These are phyloP conservation scores for Citrus mangshanensis DNA, from an alignment of 345 rosid species.

Conservation along the genomic window DNA sequence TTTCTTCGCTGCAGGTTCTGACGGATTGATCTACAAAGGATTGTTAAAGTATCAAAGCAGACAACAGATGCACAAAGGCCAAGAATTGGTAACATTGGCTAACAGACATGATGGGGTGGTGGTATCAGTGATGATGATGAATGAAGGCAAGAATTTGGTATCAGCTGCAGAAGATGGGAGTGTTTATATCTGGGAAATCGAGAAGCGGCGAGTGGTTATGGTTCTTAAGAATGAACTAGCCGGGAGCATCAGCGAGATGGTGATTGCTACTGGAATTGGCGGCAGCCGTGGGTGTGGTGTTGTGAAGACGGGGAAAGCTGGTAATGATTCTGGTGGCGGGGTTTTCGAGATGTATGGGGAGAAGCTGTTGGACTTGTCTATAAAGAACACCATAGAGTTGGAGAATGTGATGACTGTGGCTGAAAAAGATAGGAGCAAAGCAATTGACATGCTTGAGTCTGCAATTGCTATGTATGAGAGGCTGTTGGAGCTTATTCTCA, in stretches of 20 bases:
- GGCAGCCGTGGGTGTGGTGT: not conserved
- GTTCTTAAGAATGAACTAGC: conserved; percentile 19
- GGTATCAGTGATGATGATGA: conserved; percentile 26
- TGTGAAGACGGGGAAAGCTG: not conserved
- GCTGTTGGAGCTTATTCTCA: conserved; percentile 37
- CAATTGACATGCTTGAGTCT: conserved; percentile 40
- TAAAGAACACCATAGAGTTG: conserved; percentile 11
- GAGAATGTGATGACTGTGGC: conserved; percentile 27
- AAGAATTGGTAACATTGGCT: conserved; percentile 8
- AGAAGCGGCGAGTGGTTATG: conserved; percentile 17
- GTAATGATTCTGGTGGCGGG: not conserved
- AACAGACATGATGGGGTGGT: conserved; percentile 28
- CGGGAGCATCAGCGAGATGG: conserved; percentile 29
- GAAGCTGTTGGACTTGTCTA: conserved; percentile 12
- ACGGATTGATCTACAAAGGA: conserved; percentile 39
- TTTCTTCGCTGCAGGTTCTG: conserved; percentile 40
- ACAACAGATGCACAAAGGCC: not conserved
- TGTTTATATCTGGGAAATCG: conserved; percentile 31
- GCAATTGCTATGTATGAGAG: conserved; percentile 38
- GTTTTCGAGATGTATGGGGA: conserved; percentile 11
- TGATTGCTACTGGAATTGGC: conserved; percentile 24
- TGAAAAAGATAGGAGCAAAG: conserved; percentile 26
- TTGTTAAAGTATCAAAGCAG: conserved; percentile 11
- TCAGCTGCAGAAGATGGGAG: conserved; percentile 48
- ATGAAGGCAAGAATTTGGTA: conserved; percentile 33